Conservation (phyloP, 768 basidiomycete genomes). For the Podaxis sp. region DNA sequence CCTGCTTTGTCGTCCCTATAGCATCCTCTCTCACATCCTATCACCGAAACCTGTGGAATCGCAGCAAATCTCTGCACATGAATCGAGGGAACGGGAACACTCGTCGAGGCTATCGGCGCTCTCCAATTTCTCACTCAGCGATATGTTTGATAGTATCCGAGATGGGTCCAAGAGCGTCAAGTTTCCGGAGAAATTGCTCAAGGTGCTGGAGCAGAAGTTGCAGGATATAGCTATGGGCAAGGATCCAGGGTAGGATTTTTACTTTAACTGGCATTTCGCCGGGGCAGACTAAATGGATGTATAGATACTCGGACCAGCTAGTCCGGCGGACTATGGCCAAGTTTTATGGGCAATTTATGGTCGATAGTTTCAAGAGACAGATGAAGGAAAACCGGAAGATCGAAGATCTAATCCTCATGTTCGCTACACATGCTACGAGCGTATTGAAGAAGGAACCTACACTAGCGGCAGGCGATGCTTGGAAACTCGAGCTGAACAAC, state of each 20-base stretch:
- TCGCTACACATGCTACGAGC: slow-evolving; percentile 85
- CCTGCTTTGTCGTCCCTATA: slow-evolving; percentile 25
- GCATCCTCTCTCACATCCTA: slow-evolving; percentile 69
- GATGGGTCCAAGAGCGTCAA: slow-evolving; percentile 82
- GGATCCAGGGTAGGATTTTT: slow-evolving; percentile 70
- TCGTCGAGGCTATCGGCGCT: slow-evolving; percentile 67
- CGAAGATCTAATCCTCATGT: slow-evolving; percentile 95
- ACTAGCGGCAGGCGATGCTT: slow-evolving; percentile 68
- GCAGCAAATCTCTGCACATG: slow-evolving; percentile 21
- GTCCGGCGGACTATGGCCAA: slow-evolving; percentile 87
- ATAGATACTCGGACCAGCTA: slow-evolving; percentile 85
- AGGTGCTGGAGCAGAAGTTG: slow-evolving; percentile 84
- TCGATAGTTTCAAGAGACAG: slow-evolving; percentile 79
- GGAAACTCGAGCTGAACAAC: slow-evolving; percentile 90
- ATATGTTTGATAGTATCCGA: slow-evolving; percentile 56
- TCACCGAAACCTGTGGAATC: slow-evolving; percentile 50
- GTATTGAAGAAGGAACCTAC: slow-evolving; percentile 88
- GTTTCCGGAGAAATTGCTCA: slow-evolving; percentile 92
- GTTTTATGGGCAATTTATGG: slow-evolving; percentile 88
- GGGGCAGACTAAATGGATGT: background rate
- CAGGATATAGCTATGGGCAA: slow-evolving; percentile 93
- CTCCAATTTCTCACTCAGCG: slow-evolving; percentile 64
- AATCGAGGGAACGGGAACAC: slow-evolving; percentile 49
- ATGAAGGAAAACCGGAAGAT: slow-evolving; percentile 97
- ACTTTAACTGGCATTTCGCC: background rate